phyloP scores from a whole-genome alignment of 2,329 filamentous ascomycete species.

The Byssochlamys sp. region DNA sequence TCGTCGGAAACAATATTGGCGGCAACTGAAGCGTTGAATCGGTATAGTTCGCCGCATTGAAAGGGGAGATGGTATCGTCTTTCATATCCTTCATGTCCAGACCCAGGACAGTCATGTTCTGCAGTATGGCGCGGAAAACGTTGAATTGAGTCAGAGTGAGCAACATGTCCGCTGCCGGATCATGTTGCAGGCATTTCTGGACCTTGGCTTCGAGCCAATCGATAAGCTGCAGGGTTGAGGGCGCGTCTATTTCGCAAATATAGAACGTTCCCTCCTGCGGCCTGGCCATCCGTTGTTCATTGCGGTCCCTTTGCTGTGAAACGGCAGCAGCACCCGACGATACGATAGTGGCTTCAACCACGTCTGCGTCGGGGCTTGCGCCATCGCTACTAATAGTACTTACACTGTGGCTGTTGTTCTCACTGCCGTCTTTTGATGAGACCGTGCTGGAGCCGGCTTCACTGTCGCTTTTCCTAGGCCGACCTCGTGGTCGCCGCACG shows the following conservation, averaged over 20 bases:
- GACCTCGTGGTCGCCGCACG: not conserved
- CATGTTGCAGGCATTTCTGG: not conserved
- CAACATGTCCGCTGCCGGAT: constrained; percentile 10
- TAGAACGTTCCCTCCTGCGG: not conserved
- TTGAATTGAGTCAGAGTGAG: constrained; percentile 16
- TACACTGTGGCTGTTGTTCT: not conserved
- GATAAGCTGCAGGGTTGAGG: not conserved
- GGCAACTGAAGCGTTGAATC: constrained; percentile 6
- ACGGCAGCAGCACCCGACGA: not conserved
- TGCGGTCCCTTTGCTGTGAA: not conserved
- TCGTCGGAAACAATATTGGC: constrained; percentile 22
- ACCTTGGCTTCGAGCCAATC: not conserved
- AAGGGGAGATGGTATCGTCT: not conserved
- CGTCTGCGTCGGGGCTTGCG: not conserved
- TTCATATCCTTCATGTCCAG: not conserved
- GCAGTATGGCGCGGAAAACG: constrained; percentile 12
- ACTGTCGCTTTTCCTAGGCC: not conserved
- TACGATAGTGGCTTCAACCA: not conserved
- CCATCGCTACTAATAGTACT: not conserved
- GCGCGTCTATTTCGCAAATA: not conserved
- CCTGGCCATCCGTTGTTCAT: not conserved
- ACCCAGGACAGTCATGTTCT: constrained; percentile 12
- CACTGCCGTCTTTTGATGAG: not conserved
- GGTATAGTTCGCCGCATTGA: not conserved
- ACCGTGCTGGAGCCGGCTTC: not conserved